These are phyloP conservation scores for Scolecobasidium constrictum DNA, from an alignment of 2,329 filamentous ascomycete genomes.

Conservation along the genomic window DNA sequence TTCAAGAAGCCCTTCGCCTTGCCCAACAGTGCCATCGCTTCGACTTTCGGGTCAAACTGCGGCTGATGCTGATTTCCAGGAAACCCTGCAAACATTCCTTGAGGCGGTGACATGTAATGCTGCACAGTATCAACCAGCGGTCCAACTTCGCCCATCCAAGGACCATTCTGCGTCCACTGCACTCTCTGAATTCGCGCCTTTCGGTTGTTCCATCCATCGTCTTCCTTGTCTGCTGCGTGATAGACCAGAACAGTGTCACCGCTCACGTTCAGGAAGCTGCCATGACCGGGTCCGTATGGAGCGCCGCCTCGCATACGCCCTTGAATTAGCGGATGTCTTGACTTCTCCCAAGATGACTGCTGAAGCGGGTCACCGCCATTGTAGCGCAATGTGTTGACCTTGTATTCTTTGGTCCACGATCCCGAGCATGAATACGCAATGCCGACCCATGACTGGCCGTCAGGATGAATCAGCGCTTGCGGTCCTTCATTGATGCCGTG, in stretches of 20 bases:
- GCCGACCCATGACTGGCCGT: constrained; percentile 26
- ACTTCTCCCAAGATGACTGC: constrained; percentile 28
- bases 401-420: constrained; percentile 37
- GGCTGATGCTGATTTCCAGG: neutral
- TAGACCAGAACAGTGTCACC: constrained; percentile 33
- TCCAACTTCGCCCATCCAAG: constrained; percentile 27
- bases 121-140: constrained; percentile 3
- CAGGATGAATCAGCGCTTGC: constrained; percentile 24
- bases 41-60: constrained; percentile 1
- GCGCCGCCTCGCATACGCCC: constrained; percentile 21
- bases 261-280: constrained; percentile 27
- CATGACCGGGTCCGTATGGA: constrained; percentile 36
- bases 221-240: constrained; percentile 33
- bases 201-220: constrained; percentile 33
- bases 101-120: neutral
- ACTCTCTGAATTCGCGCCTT: constrained; percentile 35
- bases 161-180: constrained; percentile 22
- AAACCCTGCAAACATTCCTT: neutral
- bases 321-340: constrained; percentile 26
- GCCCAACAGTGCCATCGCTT: constrained; percentile 13
- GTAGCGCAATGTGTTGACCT: constrained; percentile 34
- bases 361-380: constrained; percentile 29
- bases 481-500: constrained; percentile 36
- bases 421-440: constrained; percentile 37
- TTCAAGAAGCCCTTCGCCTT: constrained; percentile 11